Base-by-base conservation (phyloP, 129 eudicot species). In the Escallonia herrerae region DNA sequence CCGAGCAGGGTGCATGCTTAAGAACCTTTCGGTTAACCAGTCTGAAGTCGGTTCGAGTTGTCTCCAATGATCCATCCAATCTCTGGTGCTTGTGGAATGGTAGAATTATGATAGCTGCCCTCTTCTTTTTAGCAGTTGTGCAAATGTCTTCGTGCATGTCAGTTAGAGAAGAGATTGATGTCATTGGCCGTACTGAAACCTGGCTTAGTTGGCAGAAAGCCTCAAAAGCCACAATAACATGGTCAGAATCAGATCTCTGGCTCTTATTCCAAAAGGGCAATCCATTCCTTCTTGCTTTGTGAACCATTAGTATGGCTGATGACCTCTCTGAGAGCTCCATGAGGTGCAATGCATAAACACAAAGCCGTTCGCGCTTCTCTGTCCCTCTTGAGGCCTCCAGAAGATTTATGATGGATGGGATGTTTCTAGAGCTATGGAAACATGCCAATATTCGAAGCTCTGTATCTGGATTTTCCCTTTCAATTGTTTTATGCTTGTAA, bases 301-400 rank as follows among this genome's bases (percentile, higher is more conserved):
- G 83, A 13, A 78, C 79, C 83, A 73, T 68, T 5, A 66, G 71
- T 14, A 78, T 72, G 0, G 79, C 83, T 3, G 83, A 78, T 4
- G 83, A 73, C 51, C 83, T 67, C 67, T 78, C 83, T 2, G 79
- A 67, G 11, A 72, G 64, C 71, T 78, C 83, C 71, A 62, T 78
- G 40, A 72, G 66, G 83, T 78, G 83, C 75, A 78, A 56, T 4
- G 83, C 79, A 5, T 78, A 73, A 54, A 78, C 79, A 12, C 56
- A 46, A 22, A 78, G 75, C 14, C 75, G 72, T 48, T 48, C 72
- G 6, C 49, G 44, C 61, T 68, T 73, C 43, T 62, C 79, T 2
- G 62, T 78, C 5, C 83, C 79, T 11, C 79, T 71, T 12, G 83
- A 78, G 11, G 66, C 69, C 68, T 78, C 83, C 13, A 73, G 67